Conservation (phyloP, 257 asterid genomes). For the Lithospermum erythrorhizon region DNA sequence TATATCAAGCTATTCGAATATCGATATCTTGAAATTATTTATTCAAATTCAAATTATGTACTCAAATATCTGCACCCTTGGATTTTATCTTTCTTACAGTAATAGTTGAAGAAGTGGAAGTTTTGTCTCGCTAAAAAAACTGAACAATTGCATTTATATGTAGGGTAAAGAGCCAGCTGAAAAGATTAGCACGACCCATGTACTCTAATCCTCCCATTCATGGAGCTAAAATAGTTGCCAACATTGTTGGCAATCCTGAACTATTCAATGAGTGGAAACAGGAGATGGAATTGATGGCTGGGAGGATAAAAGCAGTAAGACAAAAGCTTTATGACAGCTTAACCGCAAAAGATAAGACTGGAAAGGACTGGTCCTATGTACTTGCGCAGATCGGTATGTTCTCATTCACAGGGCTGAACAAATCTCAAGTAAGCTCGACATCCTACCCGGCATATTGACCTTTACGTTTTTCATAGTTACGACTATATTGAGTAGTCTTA, state of each 20-base stretch:
- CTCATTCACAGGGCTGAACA: conserved; percentile 86
- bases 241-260: conserved; percentile 68
- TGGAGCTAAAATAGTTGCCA: conserved; percentile 90
- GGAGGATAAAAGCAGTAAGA: conserved; percentile 83
- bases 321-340: conserved; percentile 57
- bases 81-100: no score
- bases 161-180: conserved; percentile 93
- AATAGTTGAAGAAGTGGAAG: not conserved
- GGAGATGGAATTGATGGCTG: conserved; percentile 95
- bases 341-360: conserved; percentile 53
- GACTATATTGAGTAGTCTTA: no score
- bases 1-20: no score
- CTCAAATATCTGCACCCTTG: no score
- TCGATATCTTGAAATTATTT: no score
- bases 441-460: not conserved
- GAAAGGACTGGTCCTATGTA: conserved; percentile 92
- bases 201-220: conserved; percentile 95
- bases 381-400: conserved; percentile 94
- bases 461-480: no score
- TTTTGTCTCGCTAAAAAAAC: not conserved
- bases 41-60: no score
- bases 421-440: conserved; percentile 55
- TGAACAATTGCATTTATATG: conserved; percentile 4
- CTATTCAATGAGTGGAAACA: conserved; percentile 81
- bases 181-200: conserved; percentile 94